These are phyloP conservation scores for Plenodomus lindquistii DNA, from an alignment of 2,329 filamentous ascomycete genomes.

Conservation along the genomic window DNA sequence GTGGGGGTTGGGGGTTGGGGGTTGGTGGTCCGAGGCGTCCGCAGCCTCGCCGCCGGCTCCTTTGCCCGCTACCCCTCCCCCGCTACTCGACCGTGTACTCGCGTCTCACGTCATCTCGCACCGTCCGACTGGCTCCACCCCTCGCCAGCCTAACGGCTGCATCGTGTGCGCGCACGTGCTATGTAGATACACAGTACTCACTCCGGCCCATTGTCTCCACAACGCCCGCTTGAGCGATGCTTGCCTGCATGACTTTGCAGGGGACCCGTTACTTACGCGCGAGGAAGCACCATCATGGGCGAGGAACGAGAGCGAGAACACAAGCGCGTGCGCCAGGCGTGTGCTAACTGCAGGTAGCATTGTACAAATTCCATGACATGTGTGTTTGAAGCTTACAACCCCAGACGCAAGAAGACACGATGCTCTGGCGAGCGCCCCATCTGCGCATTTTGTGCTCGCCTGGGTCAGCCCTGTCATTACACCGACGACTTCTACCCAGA, in stretches of 20 bases:
- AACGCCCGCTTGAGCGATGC: no score
- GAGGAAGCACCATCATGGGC: slow-evolving; percentile 1
- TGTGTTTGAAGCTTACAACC: not conserved
- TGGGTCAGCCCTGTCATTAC: slow-evolving; percentile 9
- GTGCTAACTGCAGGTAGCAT: slow-evolving; percentile 10
- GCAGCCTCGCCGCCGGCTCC: not conserved
- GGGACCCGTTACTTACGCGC: no score
- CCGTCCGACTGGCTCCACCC: not conserved
- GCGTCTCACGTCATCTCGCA: not conserved
- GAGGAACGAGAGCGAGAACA: slow-evolving; percentile 9
- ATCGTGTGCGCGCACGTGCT: no score
- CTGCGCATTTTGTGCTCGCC: slow-evolving; percentile 11
- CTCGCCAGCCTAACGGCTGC: no score
- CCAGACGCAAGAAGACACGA: slow-evolving; percentile 12
- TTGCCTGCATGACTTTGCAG: no score
- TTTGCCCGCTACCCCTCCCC: not conserved
- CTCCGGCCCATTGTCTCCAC: no score
- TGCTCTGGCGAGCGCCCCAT: slow-evolving; percentile 12
- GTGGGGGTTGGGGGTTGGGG: slow-evolving; percentile 7
- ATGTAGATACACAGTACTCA: no score
- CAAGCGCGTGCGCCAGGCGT: slow-evolving; percentile 13
- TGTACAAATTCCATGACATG: not conserved
- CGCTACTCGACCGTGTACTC: not conserved
- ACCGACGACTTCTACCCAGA: slow-evolving; percentile 4
- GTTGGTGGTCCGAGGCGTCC: slow-evolving; percentile 2